phyloP scores from a whole-genome alignment of 805 yeast genomes.

The Metschnikowia koreensis region DNA sequence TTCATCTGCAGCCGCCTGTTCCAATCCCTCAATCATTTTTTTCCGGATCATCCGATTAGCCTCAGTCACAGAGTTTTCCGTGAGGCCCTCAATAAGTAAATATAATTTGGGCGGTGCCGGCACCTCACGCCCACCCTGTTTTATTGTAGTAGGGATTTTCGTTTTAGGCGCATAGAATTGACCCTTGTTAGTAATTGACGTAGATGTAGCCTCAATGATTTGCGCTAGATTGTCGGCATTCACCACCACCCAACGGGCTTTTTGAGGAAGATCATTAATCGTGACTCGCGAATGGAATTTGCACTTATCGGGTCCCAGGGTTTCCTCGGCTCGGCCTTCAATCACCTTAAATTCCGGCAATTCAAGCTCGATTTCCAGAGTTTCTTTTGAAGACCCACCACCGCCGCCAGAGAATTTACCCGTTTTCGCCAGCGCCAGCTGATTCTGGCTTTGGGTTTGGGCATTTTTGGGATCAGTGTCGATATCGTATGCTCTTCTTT shows the following conservation, averaged over 20 bases:
- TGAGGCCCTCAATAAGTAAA: conserved; percentile 72
- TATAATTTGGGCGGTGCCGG: conserved; percentile 71
- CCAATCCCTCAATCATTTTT: conserved; percentile 55
- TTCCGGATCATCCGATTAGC: conserved; percentile 60
- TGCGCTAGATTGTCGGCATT: conserved; percentile 61
- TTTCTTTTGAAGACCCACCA: not conserved
- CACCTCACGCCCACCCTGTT: conserved; percentile 41
- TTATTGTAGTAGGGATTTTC: conserved; percentile 52
- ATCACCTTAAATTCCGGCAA: conserved; percentile 48
- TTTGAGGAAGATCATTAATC: conserved; percentile 83
- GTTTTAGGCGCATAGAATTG: conserved; percentile 50
- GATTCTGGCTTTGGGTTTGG: no score
- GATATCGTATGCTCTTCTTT: conserved; percentile 47
- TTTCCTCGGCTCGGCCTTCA: conserved; percentile 53
- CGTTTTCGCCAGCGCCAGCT: no score
- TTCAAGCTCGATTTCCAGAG: conserved; percentile 9
- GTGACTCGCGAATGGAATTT: conserved; percentile 65
- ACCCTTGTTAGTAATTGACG: conserved; percentile 83
- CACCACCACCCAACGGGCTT: conserved; percentile 74
- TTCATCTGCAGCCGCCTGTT: conserved; percentile 46
- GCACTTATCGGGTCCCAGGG: conserved; percentile 53
- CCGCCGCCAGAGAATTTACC: not conserved
- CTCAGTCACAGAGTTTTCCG: conserved; percentile 53
- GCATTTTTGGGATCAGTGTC: conserved; percentile 15
- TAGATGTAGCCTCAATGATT: conserved; percentile 67